Evolutionary conservation across 768 basidiomycete genomes (phyloP), one percentile per base, ranked within the genome.

Genomic region (Suillus paluster): DNA sequence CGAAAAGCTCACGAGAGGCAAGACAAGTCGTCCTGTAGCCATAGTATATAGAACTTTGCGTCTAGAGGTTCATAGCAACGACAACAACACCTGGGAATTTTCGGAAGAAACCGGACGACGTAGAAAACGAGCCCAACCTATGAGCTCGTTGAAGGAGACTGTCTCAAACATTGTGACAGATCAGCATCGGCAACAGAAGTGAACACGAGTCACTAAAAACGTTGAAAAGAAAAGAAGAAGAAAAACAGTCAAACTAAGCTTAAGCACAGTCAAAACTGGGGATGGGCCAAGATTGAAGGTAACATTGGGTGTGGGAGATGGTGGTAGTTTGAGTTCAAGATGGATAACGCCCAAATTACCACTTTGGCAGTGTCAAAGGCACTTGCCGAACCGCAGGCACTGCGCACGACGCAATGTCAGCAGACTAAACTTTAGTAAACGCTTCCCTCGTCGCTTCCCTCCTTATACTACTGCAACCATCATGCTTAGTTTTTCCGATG

Each of bases 401-500:
- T 11, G 68, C 62, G 50, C 33, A 50, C 56, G 45, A 7, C 14
- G 30, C 55, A 34, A 30, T 30, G 30, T 30, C 30, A 30, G 30
- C 30, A n/a, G 46, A 59, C 61, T 49, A 63, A 49, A 6, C n/a
- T 4, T 21, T 41, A 30, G n/a, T 27, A 15, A 25, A 11, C 23
- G 23, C 36, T 5, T 44, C 50, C 23, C 41, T 61, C 30, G 10
- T 17, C 52, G 23, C 56, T 41, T 25, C n/a, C 33, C 6, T 52
- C 50, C 27, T n/a, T n/a, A n/a, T n/a, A 30, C 30, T 53, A 17
- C 17, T 39, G 54, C 38, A 65, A 41, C 70, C 66, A 70, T 64
- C 64, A 75, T 77, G 71, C 68, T 80, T 59, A 62, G 73, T 34
- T 46, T 82, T 58, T 23, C 70, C 12, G 80, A 83, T 4, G 61